Evolutionary conservation across 2,329 filamentous ascomycete species (phyloP).

Genomic region (Ophiostoma pallidulum): DNA sequence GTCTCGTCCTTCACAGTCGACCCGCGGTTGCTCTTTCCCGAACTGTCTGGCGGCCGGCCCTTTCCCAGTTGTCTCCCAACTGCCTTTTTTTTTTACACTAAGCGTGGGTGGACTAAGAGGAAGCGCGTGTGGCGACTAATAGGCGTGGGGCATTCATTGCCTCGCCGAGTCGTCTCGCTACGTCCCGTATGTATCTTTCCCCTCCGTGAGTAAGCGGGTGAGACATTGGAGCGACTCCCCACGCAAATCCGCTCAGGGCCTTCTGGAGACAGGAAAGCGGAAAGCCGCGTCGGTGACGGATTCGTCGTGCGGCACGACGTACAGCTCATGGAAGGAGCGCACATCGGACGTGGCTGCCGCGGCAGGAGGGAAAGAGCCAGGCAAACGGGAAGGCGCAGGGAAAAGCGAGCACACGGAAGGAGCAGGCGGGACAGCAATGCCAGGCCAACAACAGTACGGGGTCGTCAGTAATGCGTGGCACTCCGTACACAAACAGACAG

Average conservation of each 20-base stretch:
- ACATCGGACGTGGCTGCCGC: neutral
- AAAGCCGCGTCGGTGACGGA: conserved; percentile 10
- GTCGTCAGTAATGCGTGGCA: too few relatives aligned
- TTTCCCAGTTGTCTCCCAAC: neutral
- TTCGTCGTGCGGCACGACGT: conserved; percentile 14
- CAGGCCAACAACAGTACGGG: too few relatives aligned
- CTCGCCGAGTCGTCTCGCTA: neutral
- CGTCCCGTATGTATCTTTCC: too few relatives aligned
- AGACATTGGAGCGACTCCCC: too few relatives aligned
- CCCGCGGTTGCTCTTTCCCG: neutral
- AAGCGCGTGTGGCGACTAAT: conserved; percentile 9
- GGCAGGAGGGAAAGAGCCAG: neutral
- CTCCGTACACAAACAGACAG: too few relatives aligned
- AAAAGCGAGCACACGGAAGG: too few relatives aligned
- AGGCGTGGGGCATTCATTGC: conserved; percentile 3
- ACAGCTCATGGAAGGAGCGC: conserved; percentile 9
- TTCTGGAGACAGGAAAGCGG: too few relatives aligned
- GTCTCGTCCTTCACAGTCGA: neutral
- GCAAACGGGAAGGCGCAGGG: neutral
- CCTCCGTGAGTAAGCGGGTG: neutral
- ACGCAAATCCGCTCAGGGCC: neutral
- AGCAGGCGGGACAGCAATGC: too few relatives aligned
- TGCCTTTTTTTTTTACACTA: neutral
- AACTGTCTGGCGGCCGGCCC: neutral
- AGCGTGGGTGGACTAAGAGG: neutral